Evolutionary conservation across 345 rosid genomes (phyloP).

Genomic region (Toxicodendron radicans): DNA sequence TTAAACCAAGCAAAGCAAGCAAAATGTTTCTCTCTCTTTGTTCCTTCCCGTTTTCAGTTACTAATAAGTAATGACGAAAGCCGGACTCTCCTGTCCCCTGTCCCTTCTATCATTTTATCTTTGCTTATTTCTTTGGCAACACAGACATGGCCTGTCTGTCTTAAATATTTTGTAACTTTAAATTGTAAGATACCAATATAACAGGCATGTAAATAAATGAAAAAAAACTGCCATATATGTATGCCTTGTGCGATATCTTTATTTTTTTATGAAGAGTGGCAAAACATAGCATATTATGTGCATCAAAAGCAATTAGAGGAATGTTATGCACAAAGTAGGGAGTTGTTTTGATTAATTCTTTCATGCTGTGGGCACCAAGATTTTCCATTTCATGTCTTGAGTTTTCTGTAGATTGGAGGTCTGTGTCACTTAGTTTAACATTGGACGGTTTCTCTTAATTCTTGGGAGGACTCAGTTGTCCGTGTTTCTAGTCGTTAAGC

Average conservation of each 20-base stretch:
- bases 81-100: background rate
- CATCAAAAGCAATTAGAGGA: no score
- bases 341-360: background rate
- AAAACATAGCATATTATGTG: no score
- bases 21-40: conserved; percentile 15
- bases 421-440: no score
- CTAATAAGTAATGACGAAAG: conserved; percentile 18
- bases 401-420: no score
- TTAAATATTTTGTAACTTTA: background rate
- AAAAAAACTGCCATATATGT: background rate
- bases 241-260: background rate
- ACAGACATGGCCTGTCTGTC: background rate
- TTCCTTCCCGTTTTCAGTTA: conserved; percentile 6
- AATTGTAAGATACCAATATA: background rate
- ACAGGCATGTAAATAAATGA: background rate
- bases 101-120: background rate
- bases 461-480: no score
- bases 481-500: no score
- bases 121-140: background rate
- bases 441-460: no score
- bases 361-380: background rate
- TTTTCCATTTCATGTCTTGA: no score
- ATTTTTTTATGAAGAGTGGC: background rate
- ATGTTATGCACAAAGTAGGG: no score
- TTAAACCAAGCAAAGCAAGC: conserved; percentile 1